Conservation (phyloP, 192 early-diverging fungal species). For the Mortierella alpina region DNA sequence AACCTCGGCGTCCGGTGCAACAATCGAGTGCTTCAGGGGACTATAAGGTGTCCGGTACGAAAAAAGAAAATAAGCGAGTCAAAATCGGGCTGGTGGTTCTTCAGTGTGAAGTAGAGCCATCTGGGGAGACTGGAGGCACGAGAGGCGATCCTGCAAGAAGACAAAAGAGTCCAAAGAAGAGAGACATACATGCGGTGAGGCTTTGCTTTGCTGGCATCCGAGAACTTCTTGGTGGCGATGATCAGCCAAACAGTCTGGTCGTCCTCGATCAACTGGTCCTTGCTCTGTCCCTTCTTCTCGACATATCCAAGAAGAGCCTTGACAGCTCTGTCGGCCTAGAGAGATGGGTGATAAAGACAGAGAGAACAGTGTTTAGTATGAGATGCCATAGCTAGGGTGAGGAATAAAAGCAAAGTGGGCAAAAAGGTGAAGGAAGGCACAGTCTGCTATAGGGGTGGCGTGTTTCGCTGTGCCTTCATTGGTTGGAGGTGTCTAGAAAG, state of each 20-base stretch:
- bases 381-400: too few species aligned
- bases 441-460: too few species aligned
- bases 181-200: conserved; percentile 73
- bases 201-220: conserved; percentile 66
- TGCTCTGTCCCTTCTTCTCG: conserved; percentile 53
- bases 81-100: background rate
- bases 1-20: conserved; percentile 72
- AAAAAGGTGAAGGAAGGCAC: background rate
- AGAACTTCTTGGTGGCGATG: conserved; percentile 77
- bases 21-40: conserved; percentile 76
- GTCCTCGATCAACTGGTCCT: conserved; percentile 63
- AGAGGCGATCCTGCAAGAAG: too few species aligned
- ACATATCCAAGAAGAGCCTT: conserved; percentile 65
- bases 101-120: background rate
- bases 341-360: background rate
- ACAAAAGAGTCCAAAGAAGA: background rate
- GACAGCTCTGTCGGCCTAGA: conserved; percentile 66
- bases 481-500: too few species aligned
- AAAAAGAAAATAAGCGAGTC: background rate
- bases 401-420: background rate
- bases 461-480: too few species aligned
- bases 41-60: too few species aligned
- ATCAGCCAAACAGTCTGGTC: conserved; percentile 69
- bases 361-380: background rate
- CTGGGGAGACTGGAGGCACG: background rate